Conservation (phyloP, 108 stramenopile species). For the Epipyxis sp. region DNA sequence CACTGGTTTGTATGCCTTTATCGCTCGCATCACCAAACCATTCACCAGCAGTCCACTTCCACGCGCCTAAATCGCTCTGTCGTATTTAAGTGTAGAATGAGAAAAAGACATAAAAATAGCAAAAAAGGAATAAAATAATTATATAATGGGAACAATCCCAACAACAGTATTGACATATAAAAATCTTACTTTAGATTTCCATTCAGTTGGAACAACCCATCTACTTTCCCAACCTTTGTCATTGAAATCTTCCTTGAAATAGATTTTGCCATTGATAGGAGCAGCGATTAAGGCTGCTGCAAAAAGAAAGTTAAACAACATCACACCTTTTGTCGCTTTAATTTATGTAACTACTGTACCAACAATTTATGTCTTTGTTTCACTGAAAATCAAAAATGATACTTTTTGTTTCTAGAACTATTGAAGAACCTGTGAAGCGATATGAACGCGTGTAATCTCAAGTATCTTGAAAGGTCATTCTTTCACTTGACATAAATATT, state of each 20-base stretch:
- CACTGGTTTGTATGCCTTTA: conserved; percentile 73
- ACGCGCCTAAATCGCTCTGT: conserved; percentile 75
- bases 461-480: no score
- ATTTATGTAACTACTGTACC: no score
- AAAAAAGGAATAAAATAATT: no score
- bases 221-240: conserved; percentile 57
- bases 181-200: conserved; percentile 76
- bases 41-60: conserved; percentile 87
- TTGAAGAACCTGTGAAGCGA: no score
- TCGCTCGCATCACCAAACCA: conserved; percentile 73
- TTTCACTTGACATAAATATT: no score
- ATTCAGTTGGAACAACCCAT: conserved; percentile 80
- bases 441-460: no score
- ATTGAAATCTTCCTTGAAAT: conserved; percentile 56
- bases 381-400: no score
- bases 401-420: no score
- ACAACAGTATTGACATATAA: neutral
- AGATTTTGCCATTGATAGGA: conserved; percentile 36
- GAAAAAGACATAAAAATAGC: neutral
- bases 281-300: no score
- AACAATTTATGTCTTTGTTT: no score
- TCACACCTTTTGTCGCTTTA: no score
- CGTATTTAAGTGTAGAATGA: neutral
- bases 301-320: no score
- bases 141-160: neutral